Evolutionary conservation across 2,329 filamentous ascomycete species (phyloP).

Genomic region (Fusarium ramigenum): DNA sequence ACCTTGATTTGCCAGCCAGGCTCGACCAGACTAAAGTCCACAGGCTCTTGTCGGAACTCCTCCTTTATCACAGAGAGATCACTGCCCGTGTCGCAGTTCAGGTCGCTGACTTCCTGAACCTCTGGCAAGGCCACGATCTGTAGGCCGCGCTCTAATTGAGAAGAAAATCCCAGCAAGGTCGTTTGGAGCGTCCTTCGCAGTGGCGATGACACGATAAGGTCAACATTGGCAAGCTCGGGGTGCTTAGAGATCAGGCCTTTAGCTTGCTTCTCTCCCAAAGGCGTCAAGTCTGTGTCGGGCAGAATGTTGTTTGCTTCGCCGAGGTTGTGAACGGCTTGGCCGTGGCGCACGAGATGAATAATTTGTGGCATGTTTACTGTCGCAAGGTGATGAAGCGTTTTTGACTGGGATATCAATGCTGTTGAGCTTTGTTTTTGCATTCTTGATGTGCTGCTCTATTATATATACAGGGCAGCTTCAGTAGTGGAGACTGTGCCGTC

Average conservation of each 20-base stretch:
- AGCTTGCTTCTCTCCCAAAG: neutral
- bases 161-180: neutral
- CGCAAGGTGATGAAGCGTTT: fast-evolving
- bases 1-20: neutral
- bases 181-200: neutral
- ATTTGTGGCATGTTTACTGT: neutral
- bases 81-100: neutral
- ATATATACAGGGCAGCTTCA: neutral
- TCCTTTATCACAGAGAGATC: neutral
- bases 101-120: neutral
- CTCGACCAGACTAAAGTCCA: neutral
- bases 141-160: neutral
- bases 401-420: too few relatives aligned
- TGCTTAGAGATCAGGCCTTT: neutral
- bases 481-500: neutral
- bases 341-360: neutral
- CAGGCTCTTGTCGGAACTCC: neutral
- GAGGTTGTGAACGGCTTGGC: neutral
- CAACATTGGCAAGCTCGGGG: neutral
- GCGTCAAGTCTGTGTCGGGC: neutral
- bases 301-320: neutral
- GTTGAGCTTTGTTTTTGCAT: too few relatives aligned
- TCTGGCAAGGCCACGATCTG: neutral
- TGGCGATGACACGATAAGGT: neutral
- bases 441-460: too few relatives aligned